Conservation (phyloP, 345 rosid species). For the Gossypium australe region DNA sequence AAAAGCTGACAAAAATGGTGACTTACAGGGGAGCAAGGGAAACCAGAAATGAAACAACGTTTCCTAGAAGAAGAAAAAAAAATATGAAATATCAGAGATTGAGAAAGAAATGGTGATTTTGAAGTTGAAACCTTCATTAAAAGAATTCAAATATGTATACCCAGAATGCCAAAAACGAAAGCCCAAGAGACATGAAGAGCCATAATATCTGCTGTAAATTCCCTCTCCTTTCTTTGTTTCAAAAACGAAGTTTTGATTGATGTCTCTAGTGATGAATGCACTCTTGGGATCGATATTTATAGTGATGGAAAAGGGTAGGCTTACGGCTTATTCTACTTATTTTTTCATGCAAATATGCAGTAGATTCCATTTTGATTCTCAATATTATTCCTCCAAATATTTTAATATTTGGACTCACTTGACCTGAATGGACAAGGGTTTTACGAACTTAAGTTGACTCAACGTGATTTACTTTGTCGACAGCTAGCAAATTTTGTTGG, state of each 20-base stretch:
- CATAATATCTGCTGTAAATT: neutral
- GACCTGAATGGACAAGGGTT: neutral
- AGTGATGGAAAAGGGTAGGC: slow-evolving; percentile 5
- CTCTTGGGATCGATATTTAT: neutral
- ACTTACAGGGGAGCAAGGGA: slow-evolving; percentile 50
- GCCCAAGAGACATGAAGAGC: slow-evolving; percentile 27
- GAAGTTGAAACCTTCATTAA: neutral
- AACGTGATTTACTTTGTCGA: neutral
- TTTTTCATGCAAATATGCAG: neutral
- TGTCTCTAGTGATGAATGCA: neutral
- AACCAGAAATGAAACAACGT: slow-evolving; percentile 54
- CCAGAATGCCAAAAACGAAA: slow-evolving; percentile 66
- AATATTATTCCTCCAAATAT: neutral
- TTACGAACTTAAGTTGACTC: neutral
- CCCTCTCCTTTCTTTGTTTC: neutral
- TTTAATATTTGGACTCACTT: neutral
- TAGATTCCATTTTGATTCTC: neutral
- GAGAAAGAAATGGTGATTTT: neutral
- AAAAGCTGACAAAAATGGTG: neutral
- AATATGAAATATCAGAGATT: neutral
- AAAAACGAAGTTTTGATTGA: neutral
- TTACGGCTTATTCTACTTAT: neutral
- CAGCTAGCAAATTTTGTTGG: no score
- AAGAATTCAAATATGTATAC: slow-evolving; percentile 20
- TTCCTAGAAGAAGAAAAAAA: slow-evolving; percentile 32